Conservation (phyloP, 176 grass and related monocot genomes). For the Oryza meyeriana region DNA sequence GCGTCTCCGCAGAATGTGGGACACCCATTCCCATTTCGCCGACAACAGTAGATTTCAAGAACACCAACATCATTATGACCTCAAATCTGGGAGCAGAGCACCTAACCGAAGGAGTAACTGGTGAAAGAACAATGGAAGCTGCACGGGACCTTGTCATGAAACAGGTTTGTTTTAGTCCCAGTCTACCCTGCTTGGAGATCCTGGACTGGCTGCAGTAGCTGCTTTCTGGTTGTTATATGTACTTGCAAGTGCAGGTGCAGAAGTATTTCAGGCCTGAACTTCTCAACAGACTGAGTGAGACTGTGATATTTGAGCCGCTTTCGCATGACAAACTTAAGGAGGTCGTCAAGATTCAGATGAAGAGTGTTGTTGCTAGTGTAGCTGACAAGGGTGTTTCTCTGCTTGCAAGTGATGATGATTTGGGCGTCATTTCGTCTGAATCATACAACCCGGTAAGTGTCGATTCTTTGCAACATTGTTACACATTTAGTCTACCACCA, state of each 20-base stretch:
- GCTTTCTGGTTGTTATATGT: not conserved
- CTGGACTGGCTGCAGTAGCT: not conserved
- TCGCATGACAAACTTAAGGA: constrained; percentile 36
- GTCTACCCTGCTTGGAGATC: not conserved
- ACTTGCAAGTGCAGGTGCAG: constrained; percentile 27
- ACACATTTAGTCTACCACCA: not conserved
- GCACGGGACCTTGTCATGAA: constrained; percentile 30
- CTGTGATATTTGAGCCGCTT: constrained; percentile 56
- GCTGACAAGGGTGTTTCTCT: constrained; percentile 55
- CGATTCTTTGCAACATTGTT: not conserved
- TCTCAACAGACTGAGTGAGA: constrained; percentile 49
- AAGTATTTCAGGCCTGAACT: constrained; percentile 57
- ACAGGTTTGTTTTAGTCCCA: constrained; percentile 19
- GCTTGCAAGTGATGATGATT: constrained; percentile 45
- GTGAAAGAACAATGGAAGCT: constrained; percentile 24
- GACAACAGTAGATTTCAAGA: constrained; percentile 51
- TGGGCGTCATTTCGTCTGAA: constrained; percentile 53
- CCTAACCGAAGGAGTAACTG: constrained; percentile 21
- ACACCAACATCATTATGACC: constrained; percentile 53
- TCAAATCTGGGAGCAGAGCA: constrained; percentile 52
- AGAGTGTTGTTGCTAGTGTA: constrained; percentile 49
- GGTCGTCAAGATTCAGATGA: constrained; percentile 55
- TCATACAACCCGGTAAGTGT: constrained; percentile 57
- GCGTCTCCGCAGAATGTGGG: no score
- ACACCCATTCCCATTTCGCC: no score